Evolutionary conservation across 2,329 filamentous ascomycete genomes (phyloP).

Genomic region (Fusarium concolor): DNA sequence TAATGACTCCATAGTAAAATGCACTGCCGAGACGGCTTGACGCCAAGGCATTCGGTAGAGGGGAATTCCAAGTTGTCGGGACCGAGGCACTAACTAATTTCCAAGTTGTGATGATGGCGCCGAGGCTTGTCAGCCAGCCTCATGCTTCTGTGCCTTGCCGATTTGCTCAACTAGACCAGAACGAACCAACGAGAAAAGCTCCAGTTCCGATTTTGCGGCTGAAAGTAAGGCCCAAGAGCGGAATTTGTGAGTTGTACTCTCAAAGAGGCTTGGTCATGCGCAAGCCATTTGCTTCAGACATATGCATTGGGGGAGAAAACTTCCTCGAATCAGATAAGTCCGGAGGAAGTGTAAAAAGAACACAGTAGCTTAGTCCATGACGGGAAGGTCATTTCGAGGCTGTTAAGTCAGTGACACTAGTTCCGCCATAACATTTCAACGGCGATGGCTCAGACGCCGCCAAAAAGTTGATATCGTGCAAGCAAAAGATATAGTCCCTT

Average conservation of each 20-base stretch:
- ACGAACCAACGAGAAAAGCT: not conserved
- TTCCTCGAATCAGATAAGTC: slow-evolving; percentile 10
- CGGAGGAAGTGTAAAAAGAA: not conserved
- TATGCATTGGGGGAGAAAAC: not conserved
- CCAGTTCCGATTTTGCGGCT: slow-evolving; percentile 16
- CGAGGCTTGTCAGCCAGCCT: slow-evolving; percentile 35
- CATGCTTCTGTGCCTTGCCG: slow-evolving; percentile 22
- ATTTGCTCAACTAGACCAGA: slow-evolving; percentile 9
- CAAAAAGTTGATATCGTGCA: not conserved
- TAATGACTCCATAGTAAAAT: not conserved
- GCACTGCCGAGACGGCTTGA: slow-evolving; percentile 19
- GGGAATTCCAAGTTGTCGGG: slow-evolving; percentile 25
- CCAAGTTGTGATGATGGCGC: slow-evolving; percentile 9
- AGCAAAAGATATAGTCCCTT: not conserved
- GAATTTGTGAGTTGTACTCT: slow-evolving; percentile 17
- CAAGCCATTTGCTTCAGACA: slow-evolving; percentile 15
- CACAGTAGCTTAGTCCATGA: no score
- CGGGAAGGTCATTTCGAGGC: not conserved
- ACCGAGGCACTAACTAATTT: slow-evolving; percentile 5
- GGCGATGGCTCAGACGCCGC: not conserved
- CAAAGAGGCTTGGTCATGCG: slow-evolving; percentile 32
- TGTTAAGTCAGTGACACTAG: not conserved
- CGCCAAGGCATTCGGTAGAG: slow-evolving; percentile 8
- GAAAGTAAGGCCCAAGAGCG: slow-evolving; percentile 14
- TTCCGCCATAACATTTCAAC: not conserved